A percentile compares a stretch with the other conserved stretches of the same genome.
These are phyloP conservation scores for Panellus pusillus DNA, from an alignment of 768 basidiomycete genomes.

Conservation along the genomic window DNA sequence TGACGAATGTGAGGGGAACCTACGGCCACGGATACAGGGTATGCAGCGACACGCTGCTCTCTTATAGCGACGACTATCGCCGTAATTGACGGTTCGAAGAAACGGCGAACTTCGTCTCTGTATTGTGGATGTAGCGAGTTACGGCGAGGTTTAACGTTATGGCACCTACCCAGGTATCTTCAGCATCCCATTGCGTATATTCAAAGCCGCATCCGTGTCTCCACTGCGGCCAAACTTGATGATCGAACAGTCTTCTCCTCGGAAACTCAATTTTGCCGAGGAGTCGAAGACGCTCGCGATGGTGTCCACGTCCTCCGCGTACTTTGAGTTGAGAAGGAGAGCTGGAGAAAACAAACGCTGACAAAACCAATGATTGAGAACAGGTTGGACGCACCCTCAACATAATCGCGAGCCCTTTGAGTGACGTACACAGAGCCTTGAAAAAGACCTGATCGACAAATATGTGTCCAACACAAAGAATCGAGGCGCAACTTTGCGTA, in stretches of 20 bases:
- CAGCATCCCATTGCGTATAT: constrained; percentile 48
- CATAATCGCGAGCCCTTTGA: constrained; percentile 40
- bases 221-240: constrained; percentile 45
- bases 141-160: background rate
- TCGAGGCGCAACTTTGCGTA: constrained; percentile 27
- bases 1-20: background rate
- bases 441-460: constrained; percentile 39
- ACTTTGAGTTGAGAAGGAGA: constrained; percentile 41
- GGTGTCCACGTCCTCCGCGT: constrained; percentile 39
- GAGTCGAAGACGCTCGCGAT: constrained; percentile 46
- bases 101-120: constrained; percentile 39
- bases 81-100: constrained; percentile 46
- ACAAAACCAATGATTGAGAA: background rate
- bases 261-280: constrained; percentile 46
- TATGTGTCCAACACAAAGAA: background rate
- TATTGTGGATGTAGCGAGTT: constrained; percentile 13
- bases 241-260: constrained; percentile 39
- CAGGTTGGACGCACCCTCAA: constrained; percentile 34
- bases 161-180: constrained; percentile 37
- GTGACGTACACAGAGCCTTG: constrained; percentile 56
- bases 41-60: constrained; percentile 30
- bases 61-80: constrained; percentile 36
- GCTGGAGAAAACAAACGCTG: constrained; percentile 26
- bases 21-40: constrained; percentile 31
- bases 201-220: constrained; percentile 39